A percentile compares a stretch with the other conserved stretches of the same genome.
phyloP scores from a whole-genome alignment of 306 rosid species.

The Mimosa pudica region DNA sequence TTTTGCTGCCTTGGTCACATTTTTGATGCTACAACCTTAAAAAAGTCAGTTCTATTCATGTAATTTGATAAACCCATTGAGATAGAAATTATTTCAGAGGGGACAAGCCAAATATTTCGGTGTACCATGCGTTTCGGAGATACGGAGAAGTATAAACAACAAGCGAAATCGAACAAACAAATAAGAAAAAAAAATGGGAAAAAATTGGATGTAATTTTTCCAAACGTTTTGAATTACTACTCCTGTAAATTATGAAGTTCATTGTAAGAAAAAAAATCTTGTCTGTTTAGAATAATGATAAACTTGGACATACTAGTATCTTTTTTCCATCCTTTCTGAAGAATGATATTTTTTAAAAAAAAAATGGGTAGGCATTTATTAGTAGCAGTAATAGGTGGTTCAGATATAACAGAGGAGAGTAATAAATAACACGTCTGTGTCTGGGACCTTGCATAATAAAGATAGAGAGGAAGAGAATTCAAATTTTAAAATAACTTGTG shows the following conservation, averaged over 20 bases:
- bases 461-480: neutral
- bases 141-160: neutral
- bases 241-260: neutral
- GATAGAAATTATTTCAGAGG: neutral
- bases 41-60: slow-evolving; percentile 2
- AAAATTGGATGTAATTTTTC: neutral
- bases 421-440: neutral
- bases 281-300: neutral
- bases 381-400: slow-evolving; percentile 6
- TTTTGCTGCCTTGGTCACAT: slow-evolving; percentile 27
- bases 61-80: neutral
- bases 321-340: neutral
- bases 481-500: neutral
- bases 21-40: neutral
- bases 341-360: neutral
- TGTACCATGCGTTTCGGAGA: neutral
- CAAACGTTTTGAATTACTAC: too few species aligned
- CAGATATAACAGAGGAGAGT: neutral
- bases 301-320: neutral
- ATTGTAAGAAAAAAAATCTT: neutral
- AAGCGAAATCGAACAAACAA: neutral
- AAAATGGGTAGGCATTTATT: neutral
- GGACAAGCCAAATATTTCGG: neutral
- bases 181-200: too few species aligned
- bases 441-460: neutral